Base-by-base conservation (phyloP, 192 early-diverging fungal genomes). In the Phycomyces nitens region DNA sequence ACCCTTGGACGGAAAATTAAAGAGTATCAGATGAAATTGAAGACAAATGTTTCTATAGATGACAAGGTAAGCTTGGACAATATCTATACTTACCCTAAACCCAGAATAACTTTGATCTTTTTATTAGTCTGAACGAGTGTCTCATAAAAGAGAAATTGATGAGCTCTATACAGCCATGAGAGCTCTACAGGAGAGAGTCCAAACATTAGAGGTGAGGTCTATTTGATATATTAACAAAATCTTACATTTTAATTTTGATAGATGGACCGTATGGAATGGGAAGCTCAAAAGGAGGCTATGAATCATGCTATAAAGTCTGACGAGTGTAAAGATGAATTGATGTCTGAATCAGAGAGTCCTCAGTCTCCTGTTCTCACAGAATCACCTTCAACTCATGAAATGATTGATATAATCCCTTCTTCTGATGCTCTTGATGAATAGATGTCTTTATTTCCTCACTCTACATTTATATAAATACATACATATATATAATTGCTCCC, bases 261-360 rank as follows among this genome's bases (percentile, higher is more conserved):
- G 60, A 52, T 62, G 44, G 60, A 62, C 3, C 47, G 49, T 20
- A 14, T 62, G 34, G 49, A 62, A 52, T 51, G n/a, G 22, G 44
- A 34, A 21, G 60, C 60, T 22, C 47, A 62, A 50, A 27, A 50
- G n/a, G 60, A 62, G 9, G 29, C 14, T 15, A 5, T 27, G 6
- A 56, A 56, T 47, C 44, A 47, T 11, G 11, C 18, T 18, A 3
- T 7, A 7, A 47, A n/a, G 3, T n/a, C 12, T 3, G 15, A n/a
- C n/a, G n/a, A 14, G 12, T 11, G 3, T 11, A 47, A 14, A 47
- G 18, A 7, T 3, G 18, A 14, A 6, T 3, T 3, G 44, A 11
- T 11, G 12, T 14, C 44, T 47, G 44, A 47, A 47, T 7, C 44
- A 47, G 44, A 47, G 12, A 11, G 3, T 47, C 18, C 18, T n/a